These are phyloP conservation scores for Dimargaris xerosporica DNA, from an alignment of 192 early-diverging fungal species.

Conservation along the genomic window DNA sequence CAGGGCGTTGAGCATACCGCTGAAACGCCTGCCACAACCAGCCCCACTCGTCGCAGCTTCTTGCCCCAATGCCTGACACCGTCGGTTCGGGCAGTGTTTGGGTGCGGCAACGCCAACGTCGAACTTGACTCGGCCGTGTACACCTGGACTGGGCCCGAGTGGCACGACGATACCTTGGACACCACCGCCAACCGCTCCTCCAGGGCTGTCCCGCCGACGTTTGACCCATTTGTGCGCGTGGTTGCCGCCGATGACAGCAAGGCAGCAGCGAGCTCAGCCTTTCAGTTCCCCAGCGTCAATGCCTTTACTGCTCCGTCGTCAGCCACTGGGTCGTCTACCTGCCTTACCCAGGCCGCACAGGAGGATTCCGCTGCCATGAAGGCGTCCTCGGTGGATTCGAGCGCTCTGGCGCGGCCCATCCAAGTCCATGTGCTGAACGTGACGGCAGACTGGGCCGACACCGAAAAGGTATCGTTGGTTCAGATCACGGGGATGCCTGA, in stretches of 20 bases:
- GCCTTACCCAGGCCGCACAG: not conserved
- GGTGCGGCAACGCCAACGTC: conserved; percentile 8
- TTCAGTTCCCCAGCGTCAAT: conserved; percentile 7
- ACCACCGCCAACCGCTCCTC: not conserved
- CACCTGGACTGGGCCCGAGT: not conserved
- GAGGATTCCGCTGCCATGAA: not conserved
- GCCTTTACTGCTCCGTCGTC: not conserved
- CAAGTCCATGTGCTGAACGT: conserved; percentile 11
- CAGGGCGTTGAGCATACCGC: not conserved
- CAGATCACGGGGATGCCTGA: conserved; percentile 12
- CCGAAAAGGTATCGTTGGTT: conserved; percentile 9
- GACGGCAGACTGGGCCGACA: conserved; percentile 9
- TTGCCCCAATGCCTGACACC: conserved; percentile 9
- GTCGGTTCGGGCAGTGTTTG: conserved; percentile 12
- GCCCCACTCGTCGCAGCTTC: not conserved
- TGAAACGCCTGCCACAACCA: not conserved
- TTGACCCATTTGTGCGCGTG: not conserved
- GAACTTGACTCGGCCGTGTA: conserved; percentile 10
- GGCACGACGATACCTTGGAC: not conserved
- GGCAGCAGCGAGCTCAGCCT: not conserved
- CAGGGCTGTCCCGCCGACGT: not conserved
- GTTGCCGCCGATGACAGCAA: conserved; percentile 1
- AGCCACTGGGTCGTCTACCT: conserved; percentile 1
- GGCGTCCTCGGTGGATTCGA: not conserved
- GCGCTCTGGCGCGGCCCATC: not conserved